Evolutionary conservation across 1,284 basidiomycete genomes (phyloP).

Genomic region (Xanthoconium separans): DNA sequence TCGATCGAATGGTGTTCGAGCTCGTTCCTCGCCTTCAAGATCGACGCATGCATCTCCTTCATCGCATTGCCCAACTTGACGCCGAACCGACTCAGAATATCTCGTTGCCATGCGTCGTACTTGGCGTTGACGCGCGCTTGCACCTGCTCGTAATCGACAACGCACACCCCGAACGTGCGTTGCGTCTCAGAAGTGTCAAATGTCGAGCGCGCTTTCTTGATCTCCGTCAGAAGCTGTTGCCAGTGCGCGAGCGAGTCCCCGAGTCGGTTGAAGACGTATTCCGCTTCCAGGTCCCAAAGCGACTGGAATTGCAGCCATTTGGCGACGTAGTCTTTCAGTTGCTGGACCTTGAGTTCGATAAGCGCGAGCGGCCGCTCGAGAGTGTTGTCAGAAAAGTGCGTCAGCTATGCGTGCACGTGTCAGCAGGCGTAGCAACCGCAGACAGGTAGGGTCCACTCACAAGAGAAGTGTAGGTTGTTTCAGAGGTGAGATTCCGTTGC

Average conservation of each 20-base stretch:
- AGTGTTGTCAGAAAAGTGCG: slow-evolving; percentile 70
- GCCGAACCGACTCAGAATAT: slow-evolving; percentile 90
- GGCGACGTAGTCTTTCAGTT: slow-evolving; percentile 86
- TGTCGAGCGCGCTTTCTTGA: slow-evolving; percentile 93
- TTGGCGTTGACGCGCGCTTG: slow-evolving; percentile 97
- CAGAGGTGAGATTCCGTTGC: slow-evolving; percentile 59
- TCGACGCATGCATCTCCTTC: slow-evolving; percentile 94
- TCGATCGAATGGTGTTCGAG: slow-evolving; percentile 83
- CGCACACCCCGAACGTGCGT: slow-evolving; percentile 88
- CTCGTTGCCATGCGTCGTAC: slow-evolving; percentile 97
- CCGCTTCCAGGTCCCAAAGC: slow-evolving; percentile 96
- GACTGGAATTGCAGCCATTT: slow-evolving; percentile 99
- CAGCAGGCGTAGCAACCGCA: background rate
- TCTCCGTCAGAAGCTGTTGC: slow-evolving; percentile 94
- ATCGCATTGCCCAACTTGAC: slow-evolving; percentile 89
- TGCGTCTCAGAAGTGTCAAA: slow-evolving; percentile 97
- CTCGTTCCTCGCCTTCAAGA: slow-evolving; percentile 91
- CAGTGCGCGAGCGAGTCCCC: slow-evolving; percentile 92
- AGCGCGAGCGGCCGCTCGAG: slow-evolving; percentile 83
- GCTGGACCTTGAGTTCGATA: slow-evolving; percentile 86
- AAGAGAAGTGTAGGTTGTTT: slow-evolving; percentile 81
- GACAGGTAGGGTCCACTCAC: slow-evolving; percentile 44
- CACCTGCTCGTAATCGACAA: slow-evolving; percentile 97
- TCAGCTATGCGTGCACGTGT: slow-evolving; percentile 53
- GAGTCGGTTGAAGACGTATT: slow-evolving; percentile 92